Evolutionary conservation across 1,284 basidiomycete genomes (phyloP).

Genomic region (Cystobasidiaceae sp.): DNA sequence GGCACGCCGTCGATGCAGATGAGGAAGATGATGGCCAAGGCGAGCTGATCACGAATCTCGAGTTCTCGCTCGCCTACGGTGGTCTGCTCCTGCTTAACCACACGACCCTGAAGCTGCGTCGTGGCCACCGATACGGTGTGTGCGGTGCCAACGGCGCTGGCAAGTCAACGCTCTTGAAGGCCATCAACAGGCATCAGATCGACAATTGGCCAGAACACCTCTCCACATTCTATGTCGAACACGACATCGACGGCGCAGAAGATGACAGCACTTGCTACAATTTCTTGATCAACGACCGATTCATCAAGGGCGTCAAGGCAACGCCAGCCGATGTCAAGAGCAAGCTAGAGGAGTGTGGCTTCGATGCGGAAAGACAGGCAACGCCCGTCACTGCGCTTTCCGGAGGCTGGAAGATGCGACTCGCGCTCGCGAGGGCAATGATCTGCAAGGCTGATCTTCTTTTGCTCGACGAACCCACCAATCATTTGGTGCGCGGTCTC

Average conservation of each 20-base stretch:
- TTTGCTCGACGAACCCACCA: conserved; percentile 78
- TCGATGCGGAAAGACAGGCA: conserved; percentile 77
- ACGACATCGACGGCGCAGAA: conserved; percentile 46
- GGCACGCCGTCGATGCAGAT: conserved; percentile 45
- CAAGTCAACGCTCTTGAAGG: conserved; percentile 94
- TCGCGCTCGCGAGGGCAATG: conserved; percentile 89
- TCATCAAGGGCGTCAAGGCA: conserved; percentile 39
- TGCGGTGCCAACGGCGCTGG: conserved; percentile 93
- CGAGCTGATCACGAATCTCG: conserved; percentile 75
- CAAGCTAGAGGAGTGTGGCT: conserved; percentile 81
- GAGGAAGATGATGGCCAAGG: conserved; percentile 65
- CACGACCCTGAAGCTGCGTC: conserved; percentile 82
- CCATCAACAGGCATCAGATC: conserved; percentile 55
- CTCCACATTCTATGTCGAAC: conserved; percentile 46
- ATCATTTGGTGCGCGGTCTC: conserved; percentile 61
- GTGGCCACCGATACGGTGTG: conserved; percentile 85
- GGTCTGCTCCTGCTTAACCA: conserved; percentile 92
- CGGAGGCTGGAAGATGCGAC: conserved; percentile 96
- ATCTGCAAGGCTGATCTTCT: conserved; percentile 91
- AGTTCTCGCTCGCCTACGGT: conserved; percentile 96
- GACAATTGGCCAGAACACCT: conserved; percentile 45
- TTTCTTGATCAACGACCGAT: conserved; percentile 43
- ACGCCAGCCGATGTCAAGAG: conserved; percentile 61
- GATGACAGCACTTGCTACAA: conserved; percentile 41
- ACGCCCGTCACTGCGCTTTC: conserved; percentile 85